A percentile compares a stretch with the other conserved stretches of the same genome.
phyloP scores from a whole-genome alignment of 192 early-diverging fungal species.

The Coemansia sp. region DNA sequence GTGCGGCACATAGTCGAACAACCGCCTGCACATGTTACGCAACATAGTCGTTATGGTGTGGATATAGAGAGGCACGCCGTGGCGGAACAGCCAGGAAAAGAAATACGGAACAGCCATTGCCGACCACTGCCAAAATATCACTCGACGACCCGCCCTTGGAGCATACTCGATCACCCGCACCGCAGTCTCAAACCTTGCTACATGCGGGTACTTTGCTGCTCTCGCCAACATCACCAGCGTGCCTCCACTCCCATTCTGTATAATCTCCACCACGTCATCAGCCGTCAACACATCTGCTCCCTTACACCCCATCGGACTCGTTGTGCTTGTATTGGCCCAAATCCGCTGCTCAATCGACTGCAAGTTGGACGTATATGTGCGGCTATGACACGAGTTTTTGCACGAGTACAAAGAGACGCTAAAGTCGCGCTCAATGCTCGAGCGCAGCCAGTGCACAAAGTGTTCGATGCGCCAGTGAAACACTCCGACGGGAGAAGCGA shows the following conservation, averaged over 20 bases:
- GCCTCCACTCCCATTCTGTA: conserved; percentile 7
- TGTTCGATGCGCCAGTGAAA: conserved; percentile 2
- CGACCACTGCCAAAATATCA: conserved; percentile 30
- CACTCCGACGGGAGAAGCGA: conserved; percentile 18
- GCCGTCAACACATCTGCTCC: neutral
- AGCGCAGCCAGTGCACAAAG: conserved; percentile 19
- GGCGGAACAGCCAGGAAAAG: conserved; percentile 3
- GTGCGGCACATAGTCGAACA: neutral
- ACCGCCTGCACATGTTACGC: neutral
- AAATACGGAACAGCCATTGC: conserved; percentile 5
- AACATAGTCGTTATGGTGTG: neutral
- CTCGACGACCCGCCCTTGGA: conserved; percentile 14
- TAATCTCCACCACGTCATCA: conserved; percentile 17
- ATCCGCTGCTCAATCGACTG: conserved; percentile 16
- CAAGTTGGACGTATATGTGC: conserved; percentile 13
- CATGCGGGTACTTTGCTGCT: conserved; percentile 17
- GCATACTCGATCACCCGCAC: conserved; percentile 14
- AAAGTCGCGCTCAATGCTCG: conserved; percentile 23
- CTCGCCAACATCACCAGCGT: conserved; percentile 16
- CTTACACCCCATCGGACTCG: conserved; percentile 6
- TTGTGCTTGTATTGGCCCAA: conserved; percentile 13
- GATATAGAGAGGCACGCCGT: neutral
- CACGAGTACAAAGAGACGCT: conserved; percentile 18
- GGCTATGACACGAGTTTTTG: conserved; percentile 16
- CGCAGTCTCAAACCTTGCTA: neutral